Percentiles rank a stretch among this genome's conserved stretches.
These are phyloP conservation scores for Metschnikowia reukaufii DNA, from an alignment of 805 yeast genomes.

Conservation along the genomic window DNA sequence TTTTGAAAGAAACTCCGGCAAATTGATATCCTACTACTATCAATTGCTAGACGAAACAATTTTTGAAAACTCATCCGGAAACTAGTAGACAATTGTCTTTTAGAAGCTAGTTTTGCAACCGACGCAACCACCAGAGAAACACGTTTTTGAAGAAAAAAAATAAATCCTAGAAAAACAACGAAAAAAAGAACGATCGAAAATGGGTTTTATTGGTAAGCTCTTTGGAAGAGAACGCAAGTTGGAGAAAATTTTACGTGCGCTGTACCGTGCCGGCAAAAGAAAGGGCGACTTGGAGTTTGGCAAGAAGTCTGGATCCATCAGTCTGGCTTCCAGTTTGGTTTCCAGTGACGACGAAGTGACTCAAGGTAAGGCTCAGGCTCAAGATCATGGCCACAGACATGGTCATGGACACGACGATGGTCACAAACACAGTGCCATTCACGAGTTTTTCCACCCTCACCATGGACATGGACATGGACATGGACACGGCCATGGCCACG, in stretches of 20 bases:
- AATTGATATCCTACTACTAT: conserved; percentile 1
- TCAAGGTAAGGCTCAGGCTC: background rate
- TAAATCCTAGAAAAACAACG: conserved; percentile 12
- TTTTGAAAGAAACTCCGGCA: background rate
- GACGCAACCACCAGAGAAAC: background rate
- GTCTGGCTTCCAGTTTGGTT: conserved; percentile 6
- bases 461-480: no score
- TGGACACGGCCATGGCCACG: no score
- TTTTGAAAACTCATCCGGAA: background rate
- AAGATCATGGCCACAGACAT: no score
- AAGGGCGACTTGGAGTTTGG: conserved; percentile 11
- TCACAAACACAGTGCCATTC: no score
- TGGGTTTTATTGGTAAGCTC: conserved; percentile 14
- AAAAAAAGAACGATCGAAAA: no score
- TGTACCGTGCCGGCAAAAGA: conserved; percentile 18
- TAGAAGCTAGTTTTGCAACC: conserved; percentile 6
- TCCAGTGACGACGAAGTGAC: conserved; percentile 14
- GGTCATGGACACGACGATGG: no score
- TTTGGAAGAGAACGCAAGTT: conserved; percentile 9
- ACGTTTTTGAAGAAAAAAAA: background rate
- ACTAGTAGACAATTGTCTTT: background rate
- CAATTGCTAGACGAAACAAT: background rate
- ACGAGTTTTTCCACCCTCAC: no score
- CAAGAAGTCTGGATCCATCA: background rate
- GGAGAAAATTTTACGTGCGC: conserved; percentile 14